These are phyloP conservation scores for Thecaphora thlaspeos DNA, from an alignment of 1,284 basidiomycete genomes.

Conservation along the genomic window DNA sequence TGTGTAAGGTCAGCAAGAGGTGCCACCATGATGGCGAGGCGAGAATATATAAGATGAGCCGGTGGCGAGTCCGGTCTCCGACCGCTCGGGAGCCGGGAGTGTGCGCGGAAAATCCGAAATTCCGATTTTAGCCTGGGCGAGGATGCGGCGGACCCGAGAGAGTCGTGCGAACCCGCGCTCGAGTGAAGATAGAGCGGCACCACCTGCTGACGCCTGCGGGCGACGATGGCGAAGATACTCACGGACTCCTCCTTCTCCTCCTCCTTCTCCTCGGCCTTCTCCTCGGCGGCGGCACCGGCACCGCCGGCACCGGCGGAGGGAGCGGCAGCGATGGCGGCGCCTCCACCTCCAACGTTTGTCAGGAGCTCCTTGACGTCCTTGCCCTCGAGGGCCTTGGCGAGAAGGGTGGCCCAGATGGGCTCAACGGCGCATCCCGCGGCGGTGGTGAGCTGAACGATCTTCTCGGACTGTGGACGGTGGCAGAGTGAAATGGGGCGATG, in stretches of 20 bases:
- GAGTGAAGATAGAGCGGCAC: neutral
- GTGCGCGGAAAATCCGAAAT: neutral
- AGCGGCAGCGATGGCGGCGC: conserved; percentile 61
- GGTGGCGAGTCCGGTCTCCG: neutral
- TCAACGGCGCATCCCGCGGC: conserved; percentile 86
- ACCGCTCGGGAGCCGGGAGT: neutral
- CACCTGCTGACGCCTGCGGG: too few relatives aligned
- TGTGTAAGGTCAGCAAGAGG: neutral
- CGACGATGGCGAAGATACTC: conserved; percentile 9
- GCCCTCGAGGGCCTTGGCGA: conserved; percentile 96
- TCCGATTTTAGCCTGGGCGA: too few relatives aligned
- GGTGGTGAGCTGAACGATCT: conserved; percentile 77
- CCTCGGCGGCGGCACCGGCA: conserved; percentile 67
- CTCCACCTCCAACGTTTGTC: conserved; percentile 85
- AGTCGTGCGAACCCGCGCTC: neutral
- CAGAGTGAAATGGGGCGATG: too few relatives aligned
- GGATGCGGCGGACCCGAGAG: too few relatives aligned
- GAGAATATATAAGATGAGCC: neutral
- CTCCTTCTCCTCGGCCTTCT: conserved; percentile 82
- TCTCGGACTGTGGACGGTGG: conserved; percentile 70
- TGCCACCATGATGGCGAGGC: too few relatives aligned
- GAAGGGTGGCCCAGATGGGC: conserved; percentile 93
- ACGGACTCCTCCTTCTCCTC: conserved; percentile 58
- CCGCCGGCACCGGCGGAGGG: conserved; percentile 65
- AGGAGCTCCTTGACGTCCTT: conserved; percentile 95